Evolutionary conservation across 2,329 filamentous ascomycete species (phyloP), one percentile per base, ranked within the genome.

Genomic region (Clarireedia monteithiana): DNA sequence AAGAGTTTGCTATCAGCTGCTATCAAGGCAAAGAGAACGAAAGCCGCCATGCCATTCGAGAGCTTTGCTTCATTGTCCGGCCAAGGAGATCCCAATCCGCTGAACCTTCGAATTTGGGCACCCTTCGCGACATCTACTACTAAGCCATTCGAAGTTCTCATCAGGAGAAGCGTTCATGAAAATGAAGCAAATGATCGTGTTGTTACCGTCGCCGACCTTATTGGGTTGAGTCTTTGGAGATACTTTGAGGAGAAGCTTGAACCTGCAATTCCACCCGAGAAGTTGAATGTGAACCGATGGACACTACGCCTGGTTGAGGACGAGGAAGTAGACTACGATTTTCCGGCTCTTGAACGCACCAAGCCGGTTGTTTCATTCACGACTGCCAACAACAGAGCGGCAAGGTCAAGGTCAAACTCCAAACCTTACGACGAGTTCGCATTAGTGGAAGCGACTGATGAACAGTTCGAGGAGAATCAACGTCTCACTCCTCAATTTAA

Each of bases 371-470:
- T 81, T 5, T 84, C 89, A 20, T 94, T 92, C 64, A 89, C 88
- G 39, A 90, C 88, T 6, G 88, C 86, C 59, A 91, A 92, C 67
- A 91, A 89, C 67, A 78, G 83, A 54, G 85, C 76, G 27, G 76
- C 76, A 49, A 75, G 70, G 49, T 63, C 77, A 59, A 77, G 88
- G 55, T 82, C 86, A 57, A 85, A 88, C 61, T 88, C 86, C 23
- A 89, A 86, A 66, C 84, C 87, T 1, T 89, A 85, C 74, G 88
- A 92, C 64, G 89, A 94, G 63, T 92, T 95, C 70, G 89, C 85
- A 12, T 75, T 95, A 26, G 86, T 89, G 12, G 81, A 85, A 65
- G 89, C 89, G 3, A 85, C 82, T 1, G 76, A 82, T 56, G 80
- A 79, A 10, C 84, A 88, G 64, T 86, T 84, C 63, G 75, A 76